phyloP scores from a whole-genome alignment of 257 asterid species.

The Dorcoceras hygrometricum region DNA sequence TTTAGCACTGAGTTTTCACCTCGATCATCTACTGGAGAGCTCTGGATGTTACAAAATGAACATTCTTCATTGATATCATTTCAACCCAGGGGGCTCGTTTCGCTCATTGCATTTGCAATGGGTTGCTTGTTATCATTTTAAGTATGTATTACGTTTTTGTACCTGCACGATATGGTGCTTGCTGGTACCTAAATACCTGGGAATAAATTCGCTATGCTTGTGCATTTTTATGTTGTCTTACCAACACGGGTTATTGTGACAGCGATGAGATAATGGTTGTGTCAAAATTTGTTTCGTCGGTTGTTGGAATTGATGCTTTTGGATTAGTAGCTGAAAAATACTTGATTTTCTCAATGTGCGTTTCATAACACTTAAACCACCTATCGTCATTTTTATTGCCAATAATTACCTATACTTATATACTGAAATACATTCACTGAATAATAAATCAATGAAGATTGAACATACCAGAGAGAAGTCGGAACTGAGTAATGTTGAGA shows the following conservation, averaged over 20 bases:
- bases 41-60: neutral
- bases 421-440: neutral
- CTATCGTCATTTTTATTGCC: neutral
- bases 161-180: neutral
- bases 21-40: neutral
- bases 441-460: too few species aligned
- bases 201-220: neutral
- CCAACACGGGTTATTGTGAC: neutral
- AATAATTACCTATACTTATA: too few species aligned
- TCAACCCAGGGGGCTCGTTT: neutral
- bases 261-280: neutral
- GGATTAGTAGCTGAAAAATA: too few species aligned
- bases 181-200: neutral
- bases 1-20: conserved; percentile 1
- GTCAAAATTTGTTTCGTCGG: too few species aligned
- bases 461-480: too few species aligned
- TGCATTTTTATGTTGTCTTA: neutral
- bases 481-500: neutral
- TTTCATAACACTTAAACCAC: too few species aligned
- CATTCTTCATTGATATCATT: neutral
- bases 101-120: neutral
- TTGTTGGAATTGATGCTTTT: too few species aligned
- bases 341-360: neutral
- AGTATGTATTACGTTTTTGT: neutral
- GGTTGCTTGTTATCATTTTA: neutral